Conservation (phyloP, 225 moss, liverwort and hornwort species). For the Physcomitrellopsis africana region DNA sequence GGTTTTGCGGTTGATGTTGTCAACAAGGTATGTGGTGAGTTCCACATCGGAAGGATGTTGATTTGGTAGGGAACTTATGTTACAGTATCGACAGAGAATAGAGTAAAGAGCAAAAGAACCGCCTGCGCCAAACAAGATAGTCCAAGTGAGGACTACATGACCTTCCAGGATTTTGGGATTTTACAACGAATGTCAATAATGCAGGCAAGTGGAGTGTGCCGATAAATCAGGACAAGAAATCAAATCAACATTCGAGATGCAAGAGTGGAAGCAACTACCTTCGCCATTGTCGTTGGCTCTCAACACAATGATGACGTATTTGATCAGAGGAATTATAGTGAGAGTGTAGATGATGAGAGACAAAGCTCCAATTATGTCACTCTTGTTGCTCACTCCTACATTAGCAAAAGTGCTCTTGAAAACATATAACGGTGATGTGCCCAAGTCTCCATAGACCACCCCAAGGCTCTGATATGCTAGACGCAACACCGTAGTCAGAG, state of each 20-base stretch:
- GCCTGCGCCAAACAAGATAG: conserved; percentile 1
- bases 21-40: conserved; percentile 35
- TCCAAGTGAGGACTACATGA: no score
- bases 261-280: conserved; percentile 2
- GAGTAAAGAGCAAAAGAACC: conserved; percentile 53
- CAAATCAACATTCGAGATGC: no score
- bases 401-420: conserved; percentile 30
- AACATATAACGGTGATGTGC: conserved; percentile 53
- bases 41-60: conserved; percentile 43
- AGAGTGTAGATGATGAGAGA: conserved; percentile 49
- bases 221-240: no score
- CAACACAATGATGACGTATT: conserved; percentile 48
- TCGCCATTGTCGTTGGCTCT: conserved; percentile 51
- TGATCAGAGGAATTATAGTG: conserved; percentile 41
- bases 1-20: no score
- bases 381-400: conserved; percentile 11
- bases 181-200: no score
- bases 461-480: conserved; percentile 55
- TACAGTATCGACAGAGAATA: conserved; percentile 38
- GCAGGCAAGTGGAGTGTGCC: no score
- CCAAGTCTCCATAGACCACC: conserved; percentile 54
- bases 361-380: conserved; percentile 44
- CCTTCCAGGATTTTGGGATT: no score
- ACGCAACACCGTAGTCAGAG: conserved; percentile 21
- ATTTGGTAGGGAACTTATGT: conserved; percentile 39